Base-by-base conservation (phyloP, 805 yeast genomes). In the Millerozyma miso region DNA sequence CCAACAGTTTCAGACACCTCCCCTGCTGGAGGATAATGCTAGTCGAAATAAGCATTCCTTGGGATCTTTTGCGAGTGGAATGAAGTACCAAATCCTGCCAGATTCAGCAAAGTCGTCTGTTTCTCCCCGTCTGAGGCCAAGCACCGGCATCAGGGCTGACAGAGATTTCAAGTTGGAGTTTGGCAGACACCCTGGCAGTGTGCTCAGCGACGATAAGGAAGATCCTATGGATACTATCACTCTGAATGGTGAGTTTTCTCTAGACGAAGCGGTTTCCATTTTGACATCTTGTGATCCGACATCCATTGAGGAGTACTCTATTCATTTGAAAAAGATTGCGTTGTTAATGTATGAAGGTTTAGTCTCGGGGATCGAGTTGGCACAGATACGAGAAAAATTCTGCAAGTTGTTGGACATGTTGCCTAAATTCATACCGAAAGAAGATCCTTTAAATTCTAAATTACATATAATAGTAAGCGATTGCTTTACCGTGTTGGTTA, bases 401-500 rank as follows among this genome's bases (percentile, higher is more conserved):
- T 48, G 44, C 32, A 33, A 31, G 13, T 50, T 70, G 39, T 58
- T 58, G 33, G 55, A 60, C 17, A 40, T 44, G 4, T 48, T 69
- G n/a, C 47, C 54, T 14, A 35, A 33, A 8, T 68, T 51, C 42
- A 39, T 52, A 15, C 51, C 55, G 23, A 18, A 31, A 4, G 51
- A 53, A 3, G 60, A 63, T 41, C 69, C 69, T 1, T 49, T 64
- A 13, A 42, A 59, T 33, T 60, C 67, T 3, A 55, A 59, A 37
- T 54, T 69, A 14, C 61, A 69, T 42, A 33, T 62, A 14, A 45
- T 69, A 8, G 62, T 71, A 10, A 71, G 69, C 33, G 55, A 56
- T 39, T 67, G 68, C 47, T 70, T 71, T 40, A 74, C 67, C 39
- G 44, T 66, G 2, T 59, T 69, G 41, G 61, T 71, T 31, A 62